A percentile compares a stretch with the other conserved stretches of the same genome.
Evolutionary conservation across 2,329 filamentous ascomycete genomes (phyloP).

Genomic region (Penicillium sp.): DNA sequence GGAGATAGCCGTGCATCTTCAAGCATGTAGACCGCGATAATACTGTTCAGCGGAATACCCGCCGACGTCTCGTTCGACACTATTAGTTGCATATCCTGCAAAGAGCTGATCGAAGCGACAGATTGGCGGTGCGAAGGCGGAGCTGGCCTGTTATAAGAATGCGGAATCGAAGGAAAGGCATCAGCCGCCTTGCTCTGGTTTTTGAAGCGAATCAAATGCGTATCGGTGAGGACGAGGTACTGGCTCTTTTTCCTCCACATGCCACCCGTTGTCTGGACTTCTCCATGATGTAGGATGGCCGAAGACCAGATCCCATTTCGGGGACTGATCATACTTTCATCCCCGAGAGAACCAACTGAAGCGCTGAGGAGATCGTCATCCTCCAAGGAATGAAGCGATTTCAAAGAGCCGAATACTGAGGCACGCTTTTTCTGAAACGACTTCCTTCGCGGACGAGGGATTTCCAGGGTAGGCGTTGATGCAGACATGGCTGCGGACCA

Average conservation of each 20-base stretch:
- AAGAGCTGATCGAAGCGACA: constrained; percentile 58
- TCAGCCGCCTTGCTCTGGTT: constrained; percentile 65
- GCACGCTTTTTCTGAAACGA: constrained; percentile 48
- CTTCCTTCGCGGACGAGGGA: constrained; percentile 39
- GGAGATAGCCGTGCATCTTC: constrained; percentile 67
- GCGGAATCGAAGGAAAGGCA: constrained; percentile 55
- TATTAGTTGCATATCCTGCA: constrained; percentile 61
- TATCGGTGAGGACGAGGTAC: constrained; percentile 69
- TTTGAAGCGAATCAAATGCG: constrained; percentile 67
- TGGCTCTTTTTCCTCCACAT: constrained; percentile 72
- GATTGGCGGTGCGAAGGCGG: constrained; percentile 55
- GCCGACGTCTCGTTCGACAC: constrained; percentile 55
- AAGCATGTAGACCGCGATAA: constrained; percentile 65
- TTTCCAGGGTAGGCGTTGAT: constrained; percentile 26
- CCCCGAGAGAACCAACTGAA: constrained; percentile 50
- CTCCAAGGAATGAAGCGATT: constrained; percentile 51
- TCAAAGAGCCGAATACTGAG: constrained; percentile 61
- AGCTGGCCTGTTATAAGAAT: constrained; percentile 36
- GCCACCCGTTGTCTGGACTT: constrained; percentile 66
- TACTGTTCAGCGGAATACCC: constrained; percentile 60
- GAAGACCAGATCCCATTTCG: constrained; percentile 40
- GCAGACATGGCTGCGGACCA: constrained; percentile 23
- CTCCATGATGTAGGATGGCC: constrained; percentile 63
- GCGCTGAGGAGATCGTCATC: constrained; percentile 54
- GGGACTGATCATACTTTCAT: constrained; percentile 42